Percentiles rank a stretch among this genome's conserved stretches.
These are phyloP conservation scores for Trichomonascaceae sp. DNA, from an alignment of 1,139 yeast genomes.

Conservation along the genomic window DNA sequence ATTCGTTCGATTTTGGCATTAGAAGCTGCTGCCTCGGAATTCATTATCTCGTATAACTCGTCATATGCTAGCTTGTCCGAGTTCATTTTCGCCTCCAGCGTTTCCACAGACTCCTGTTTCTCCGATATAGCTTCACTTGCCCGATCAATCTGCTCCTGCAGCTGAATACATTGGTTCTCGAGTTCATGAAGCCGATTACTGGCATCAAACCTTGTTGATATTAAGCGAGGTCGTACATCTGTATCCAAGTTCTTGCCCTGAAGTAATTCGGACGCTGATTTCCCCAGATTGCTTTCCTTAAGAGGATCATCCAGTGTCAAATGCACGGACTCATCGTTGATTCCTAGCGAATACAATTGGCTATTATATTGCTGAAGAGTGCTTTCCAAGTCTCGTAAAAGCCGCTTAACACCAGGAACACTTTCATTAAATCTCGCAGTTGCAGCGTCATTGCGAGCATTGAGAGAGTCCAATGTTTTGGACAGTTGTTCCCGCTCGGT, in stretches of 20 bases:
- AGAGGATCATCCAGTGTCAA: conserved; percentile 30
- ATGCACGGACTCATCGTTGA: conserved; percentile 29
- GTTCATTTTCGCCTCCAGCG: conserved; percentile 51
- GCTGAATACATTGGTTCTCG: conserved; percentile 53
- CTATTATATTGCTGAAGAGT: conserved; percentile 52
- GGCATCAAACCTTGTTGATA: conserved; percentile 45
- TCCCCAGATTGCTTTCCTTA: conserved; percentile 37
- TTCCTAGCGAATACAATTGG: conserved; percentile 44
- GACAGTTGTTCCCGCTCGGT: conserved; percentile 55
- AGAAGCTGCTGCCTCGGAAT: conserved; percentile 48
- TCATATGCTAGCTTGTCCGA: conserved; percentile 52
- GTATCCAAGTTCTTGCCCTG: conserved; percentile 34
- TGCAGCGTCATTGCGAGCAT: conserved; percentile 38
- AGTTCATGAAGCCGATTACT: conserved; percentile 44
- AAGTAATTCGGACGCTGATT: conserved; percentile 38
- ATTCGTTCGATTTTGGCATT: conserved; percentile 61
- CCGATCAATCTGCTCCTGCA: conserved; percentile 58
- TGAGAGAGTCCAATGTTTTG: conserved; percentile 48
- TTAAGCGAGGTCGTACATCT: conserved; percentile 36
- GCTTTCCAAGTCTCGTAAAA: conserved; percentile 46
- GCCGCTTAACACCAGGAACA: conserved; percentile 44
- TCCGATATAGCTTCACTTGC: conserved; percentile 50
- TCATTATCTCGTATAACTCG: conserved; percentile 51
- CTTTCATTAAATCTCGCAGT: conserved; percentile 38
- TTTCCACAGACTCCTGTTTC: conserved; percentile 54